Evolutionary conservation across 805 yeast genomes (phyloP).

Genomic region (Lipomyces yamanashiensis): DNA sequence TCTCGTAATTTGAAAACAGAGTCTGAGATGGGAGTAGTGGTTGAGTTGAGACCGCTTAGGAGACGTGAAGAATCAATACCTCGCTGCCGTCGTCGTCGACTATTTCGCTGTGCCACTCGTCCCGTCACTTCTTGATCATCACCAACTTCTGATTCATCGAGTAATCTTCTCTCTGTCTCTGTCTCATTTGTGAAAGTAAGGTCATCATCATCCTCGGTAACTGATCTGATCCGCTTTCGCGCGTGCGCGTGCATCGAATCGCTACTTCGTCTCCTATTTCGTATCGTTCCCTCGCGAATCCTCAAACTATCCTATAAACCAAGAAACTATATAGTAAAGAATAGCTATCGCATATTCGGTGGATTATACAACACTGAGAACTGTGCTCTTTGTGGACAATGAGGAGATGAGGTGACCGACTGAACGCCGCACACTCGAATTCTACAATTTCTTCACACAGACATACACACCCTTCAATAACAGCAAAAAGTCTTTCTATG

Average conservation of each 20-base stretch:
- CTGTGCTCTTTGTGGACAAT: too few relatives aligned
- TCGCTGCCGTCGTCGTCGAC: background rate
- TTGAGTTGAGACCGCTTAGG: background rate
- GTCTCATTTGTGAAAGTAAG: background rate
- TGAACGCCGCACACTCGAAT: background rate
- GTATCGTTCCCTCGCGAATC: too few relatives aligned
- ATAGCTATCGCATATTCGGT: too few relatives aligned
- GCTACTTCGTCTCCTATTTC: too few relatives aligned
- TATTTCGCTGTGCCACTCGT: background rate
- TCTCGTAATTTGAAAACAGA: background rate
- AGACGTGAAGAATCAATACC: background rate
- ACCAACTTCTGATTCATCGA: too few relatives aligned
- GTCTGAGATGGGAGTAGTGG: background rate
- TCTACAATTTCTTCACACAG: background rate
- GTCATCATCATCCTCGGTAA: background rate
- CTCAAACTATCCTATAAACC: too few relatives aligned
- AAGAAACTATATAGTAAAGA: too few relatives aligned
- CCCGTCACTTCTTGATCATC: too few relatives aligned
- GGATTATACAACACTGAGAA: too few relatives aligned
- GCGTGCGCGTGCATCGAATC: conserved; percentile 1
- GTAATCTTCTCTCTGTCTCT: background rate
- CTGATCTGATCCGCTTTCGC: background rate
- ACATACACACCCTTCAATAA: background rate
- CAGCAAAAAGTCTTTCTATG: background rate
- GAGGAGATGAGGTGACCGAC: background rate